Evolutionary conservation across 2,329 filamentous ascomycete species (phyloP).

Genomic region (Pseudophaeomoniella oleicola): DNA sequence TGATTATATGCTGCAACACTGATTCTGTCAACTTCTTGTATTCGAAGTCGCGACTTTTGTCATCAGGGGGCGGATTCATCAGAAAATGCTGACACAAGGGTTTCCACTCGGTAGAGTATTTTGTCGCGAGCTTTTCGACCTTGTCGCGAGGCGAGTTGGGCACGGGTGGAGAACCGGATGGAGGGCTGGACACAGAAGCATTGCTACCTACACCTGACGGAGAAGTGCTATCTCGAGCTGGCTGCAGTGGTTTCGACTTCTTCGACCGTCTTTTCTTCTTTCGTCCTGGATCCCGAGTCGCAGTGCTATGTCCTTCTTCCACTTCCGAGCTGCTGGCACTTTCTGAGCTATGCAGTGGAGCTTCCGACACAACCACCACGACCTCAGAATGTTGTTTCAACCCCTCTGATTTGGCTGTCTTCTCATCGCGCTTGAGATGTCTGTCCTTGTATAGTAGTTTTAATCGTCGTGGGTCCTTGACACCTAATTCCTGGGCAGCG

Average conservation of each 20-base stretch:
- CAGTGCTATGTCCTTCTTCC: not conserved
- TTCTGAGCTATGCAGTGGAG: slow-evolving; percentile 5
- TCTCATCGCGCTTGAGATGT: slow-evolving; percentile 24
- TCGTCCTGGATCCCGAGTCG: not conserved
- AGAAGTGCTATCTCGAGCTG: not conserved
- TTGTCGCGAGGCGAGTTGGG: slow-evolving; percentile 24
- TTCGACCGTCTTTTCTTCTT: not conserved
- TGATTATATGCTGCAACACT: slow-evolving; percentile 25
- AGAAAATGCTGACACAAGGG: slow-evolving; percentile 25
- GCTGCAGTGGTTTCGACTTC: not conserved
- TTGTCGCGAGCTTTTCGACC: slow-evolving; percentile 20
- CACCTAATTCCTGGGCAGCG: slow-evolving; percentile 22
- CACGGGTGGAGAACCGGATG: slow-evolving; percentile 10
- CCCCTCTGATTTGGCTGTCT: slow-evolving; percentile 25
- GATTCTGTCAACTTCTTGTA: slow-evolving; percentile 28
- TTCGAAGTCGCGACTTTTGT: slow-evolving; percentile 25
- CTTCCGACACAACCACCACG: slow-evolving; percentile 28
- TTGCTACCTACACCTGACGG: not conserved
- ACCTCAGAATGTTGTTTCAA: slow-evolving; percentile 34
- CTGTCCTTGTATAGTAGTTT: slow-evolving; percentile 32
- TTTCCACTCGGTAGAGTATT: slow-evolving; percentile 21
- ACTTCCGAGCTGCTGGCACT: not conserved
- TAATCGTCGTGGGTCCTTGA: slow-evolving; percentile 21
- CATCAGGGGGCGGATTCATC: slow-evolving; percentile 22
- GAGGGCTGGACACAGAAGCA: not conserved